These are phyloP conservation scores for Phalaenopsis hybrid DNA, from an alignment of 116 monocot genomes.

Conservation along the genomic window DNA sequence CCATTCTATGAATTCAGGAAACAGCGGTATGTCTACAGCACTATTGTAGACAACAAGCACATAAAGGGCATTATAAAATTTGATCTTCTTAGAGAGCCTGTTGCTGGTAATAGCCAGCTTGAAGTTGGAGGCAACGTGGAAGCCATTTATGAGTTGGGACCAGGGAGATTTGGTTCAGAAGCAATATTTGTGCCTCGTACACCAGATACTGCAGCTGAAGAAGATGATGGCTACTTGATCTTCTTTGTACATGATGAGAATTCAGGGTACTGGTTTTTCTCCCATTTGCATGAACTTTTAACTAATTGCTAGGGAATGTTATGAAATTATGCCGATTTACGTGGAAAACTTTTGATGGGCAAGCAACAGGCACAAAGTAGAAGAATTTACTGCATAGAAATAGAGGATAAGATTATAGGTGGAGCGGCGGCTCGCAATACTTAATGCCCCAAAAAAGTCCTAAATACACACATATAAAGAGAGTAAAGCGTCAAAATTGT, in stretches of 20 bases:
- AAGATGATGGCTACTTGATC: constrained; percentile 96
- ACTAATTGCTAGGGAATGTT: no score
- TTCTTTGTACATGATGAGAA: constrained; percentile 89
- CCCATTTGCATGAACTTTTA: background rate
- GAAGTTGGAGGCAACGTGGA: constrained; percentile 80
- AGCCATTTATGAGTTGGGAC: constrained; percentile 69
- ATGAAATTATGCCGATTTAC: no score
- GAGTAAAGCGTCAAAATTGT: no score
- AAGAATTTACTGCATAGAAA: no score
- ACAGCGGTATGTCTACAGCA: constrained; percentile 77
- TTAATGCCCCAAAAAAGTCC: no score
- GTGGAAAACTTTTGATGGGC: no score
- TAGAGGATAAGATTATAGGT: no score
- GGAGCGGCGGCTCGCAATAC: no score
- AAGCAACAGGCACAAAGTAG: no score
- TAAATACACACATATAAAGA: no score
- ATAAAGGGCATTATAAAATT: constrained; percentile 83
- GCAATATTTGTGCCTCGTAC: constrained; percentile 78
- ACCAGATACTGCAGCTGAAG: constrained; percentile 46
- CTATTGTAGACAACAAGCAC: constrained; percentile 35
- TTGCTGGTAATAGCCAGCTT: constrained; percentile 39
- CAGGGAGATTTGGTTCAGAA: constrained; percentile 88
- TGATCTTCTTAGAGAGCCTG: constrained; percentile 23
- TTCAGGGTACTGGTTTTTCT: constrained; percentile 43
- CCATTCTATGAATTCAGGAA: constrained; percentile 41